Base-by-base conservation (phyloP, 2,329 filamentous ascomycete species). In the Coleophoma crateriformis region DNA sequence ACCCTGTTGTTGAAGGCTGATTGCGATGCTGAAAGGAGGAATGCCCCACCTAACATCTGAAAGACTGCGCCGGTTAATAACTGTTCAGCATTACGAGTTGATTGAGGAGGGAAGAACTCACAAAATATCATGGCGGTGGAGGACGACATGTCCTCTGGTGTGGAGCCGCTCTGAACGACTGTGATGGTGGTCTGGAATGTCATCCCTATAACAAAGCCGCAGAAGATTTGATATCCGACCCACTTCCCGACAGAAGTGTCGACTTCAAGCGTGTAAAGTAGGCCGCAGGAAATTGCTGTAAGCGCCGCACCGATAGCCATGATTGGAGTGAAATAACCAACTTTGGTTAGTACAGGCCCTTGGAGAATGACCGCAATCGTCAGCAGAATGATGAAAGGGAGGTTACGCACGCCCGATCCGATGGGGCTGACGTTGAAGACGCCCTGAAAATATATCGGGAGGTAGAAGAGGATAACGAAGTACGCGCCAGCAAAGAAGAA, bases 141-240 rank as follows among this genome's bases (percentile, higher is more conserved):
- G n/a, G 50, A 37, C 8, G 50, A 17, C 27, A 55, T 22, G 27
- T 55, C 53, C 13, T 35, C 42, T 10, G 48, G 40, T 7, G 14
- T 19, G 13, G 64, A 40, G 17, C 47, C 45, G 12, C 45, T 34
- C 42, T 75, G 72, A 7, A 68, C 67, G 27, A 66, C 67, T 53
- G 73, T 73, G 60, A 76, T 70, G 50, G 74, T 71, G n/a, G 71
- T 65, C 54, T 77, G 73, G 45, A 75, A 63, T n/a, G 62, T 64
- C 2, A 68, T 53, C 6, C 74, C 75, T 56, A 64, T 68, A 10
- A 70, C 72, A 1, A 50, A 17, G 62, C 90, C 78, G 48, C 95
- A 73, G 51, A 90, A 67, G 13, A 50, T 46, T 19, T 46, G 48
- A 33, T 46, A 50, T n/a, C 48, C 48, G 11, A 50, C 33, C 48